A percentile compares a stretch with the other conserved stretches of the same genome.
Evolutionary conservation across 1,139 yeast species (phyloP).

Genomic region (Ashbya aceris): DNA sequence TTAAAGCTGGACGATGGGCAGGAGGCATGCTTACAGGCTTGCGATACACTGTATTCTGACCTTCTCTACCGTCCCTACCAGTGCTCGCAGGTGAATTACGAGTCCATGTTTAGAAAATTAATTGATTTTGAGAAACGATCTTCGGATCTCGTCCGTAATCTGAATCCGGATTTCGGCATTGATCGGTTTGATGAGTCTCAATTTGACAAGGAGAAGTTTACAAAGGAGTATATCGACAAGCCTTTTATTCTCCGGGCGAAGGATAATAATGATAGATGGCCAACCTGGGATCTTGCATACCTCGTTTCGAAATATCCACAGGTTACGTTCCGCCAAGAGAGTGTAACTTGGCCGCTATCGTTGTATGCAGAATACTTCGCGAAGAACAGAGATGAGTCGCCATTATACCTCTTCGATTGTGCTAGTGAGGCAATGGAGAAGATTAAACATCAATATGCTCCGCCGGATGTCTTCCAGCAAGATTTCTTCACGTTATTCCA

Average conservation of each 20-base stretch:
- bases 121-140: conserved; percentile 39
- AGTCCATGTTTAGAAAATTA: conserved; percentile 37
- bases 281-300: conserved; percentile 50
- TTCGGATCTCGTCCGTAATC: conserved; percentile 15
- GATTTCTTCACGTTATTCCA: conserved; percentile 43
- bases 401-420: conserved; percentile 80
- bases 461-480: conserved; percentile 44
- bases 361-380: conserved; percentile 54
- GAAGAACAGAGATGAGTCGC: conserved; percentile 66
- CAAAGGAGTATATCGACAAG: conserved; percentile 36
- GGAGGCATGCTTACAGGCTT: conserved; percentile 35
- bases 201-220: conserved; percentile 40
- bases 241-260: conserved; percentile 60
- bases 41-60: conserved; percentile 45
- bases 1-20: conserved; percentile 33
- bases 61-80: conserved; percentile 69
- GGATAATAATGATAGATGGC: conserved; percentile 42
- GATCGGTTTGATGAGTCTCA: conserved; percentile 37
- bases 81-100: conserved; percentile 61
- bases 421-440: conserved; percentile 52
- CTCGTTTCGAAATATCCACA: conserved; percentile 48
- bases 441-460: conserved; percentile 44
- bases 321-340: conserved; percentile 69
- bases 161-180: conserved; percentile 27
- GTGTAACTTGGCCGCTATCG: conserved; percentile 66